Conservation (phyloP, 305 asterid species). For the Lippia alba region DNA sequence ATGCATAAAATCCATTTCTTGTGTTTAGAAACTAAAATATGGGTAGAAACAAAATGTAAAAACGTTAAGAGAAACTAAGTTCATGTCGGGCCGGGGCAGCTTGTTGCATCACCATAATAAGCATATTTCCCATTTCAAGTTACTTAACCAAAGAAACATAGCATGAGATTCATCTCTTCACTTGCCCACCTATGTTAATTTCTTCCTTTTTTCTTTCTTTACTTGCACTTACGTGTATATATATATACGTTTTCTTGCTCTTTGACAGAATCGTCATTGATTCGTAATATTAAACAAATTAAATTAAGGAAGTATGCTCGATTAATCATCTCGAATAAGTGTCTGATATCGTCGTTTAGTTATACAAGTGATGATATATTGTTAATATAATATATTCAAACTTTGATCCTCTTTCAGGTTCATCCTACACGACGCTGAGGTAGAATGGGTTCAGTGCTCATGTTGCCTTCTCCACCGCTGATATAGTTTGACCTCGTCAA, state of each 20-base stretch:
- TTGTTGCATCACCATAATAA: background rate
- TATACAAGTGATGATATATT: no score
- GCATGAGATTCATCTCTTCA: constrained; percentile 18
- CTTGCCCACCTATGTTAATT: constrained; percentile 4
- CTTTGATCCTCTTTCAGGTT: no score
- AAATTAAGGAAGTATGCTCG: no score
- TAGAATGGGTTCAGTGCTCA: no score
- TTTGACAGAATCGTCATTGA: no score
- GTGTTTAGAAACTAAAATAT: no score
- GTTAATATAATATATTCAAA: no score
- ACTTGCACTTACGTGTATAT: background rate
- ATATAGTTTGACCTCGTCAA: background rate
- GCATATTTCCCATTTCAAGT: constrained; percentile 11
- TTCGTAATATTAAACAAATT: no score
- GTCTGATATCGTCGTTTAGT: no score
- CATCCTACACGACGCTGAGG: no score
- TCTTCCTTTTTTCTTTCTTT: background rate
- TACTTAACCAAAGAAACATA: constrained; percentile 20
- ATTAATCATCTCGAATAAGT: no score
- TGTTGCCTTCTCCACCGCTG: background rate
- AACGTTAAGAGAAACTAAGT: background rate
- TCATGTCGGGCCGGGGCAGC: constrained; percentile 4
- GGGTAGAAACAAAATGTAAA: background rate
- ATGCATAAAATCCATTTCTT: no score
- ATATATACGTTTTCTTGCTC: background rate